Conservation (phyloP, 176 grass and related monocot genomes). For the Coix lacrymajobi region DNA sequence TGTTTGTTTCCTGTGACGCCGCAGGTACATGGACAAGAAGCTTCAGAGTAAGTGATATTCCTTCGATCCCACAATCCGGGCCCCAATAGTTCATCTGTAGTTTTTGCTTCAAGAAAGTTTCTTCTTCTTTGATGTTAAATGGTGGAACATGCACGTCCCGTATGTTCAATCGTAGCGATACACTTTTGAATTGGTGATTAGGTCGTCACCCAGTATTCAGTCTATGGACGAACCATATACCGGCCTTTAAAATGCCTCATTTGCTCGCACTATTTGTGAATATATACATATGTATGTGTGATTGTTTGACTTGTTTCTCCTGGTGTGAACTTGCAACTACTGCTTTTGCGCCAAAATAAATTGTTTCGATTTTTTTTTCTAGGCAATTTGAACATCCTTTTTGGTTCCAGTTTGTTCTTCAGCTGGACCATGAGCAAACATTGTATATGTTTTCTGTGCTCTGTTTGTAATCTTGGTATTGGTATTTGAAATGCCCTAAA, state of each 20-base stretch:
- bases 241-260: too few species aligned
- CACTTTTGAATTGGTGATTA: not conserved
- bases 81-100: not conserved
- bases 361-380: not conserved
- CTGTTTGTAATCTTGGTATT: not conserved
- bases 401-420: not conserved
- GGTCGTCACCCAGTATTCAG: not conserved
- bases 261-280: too few species aligned
- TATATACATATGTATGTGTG: too few species aligned
- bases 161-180: not conserved
- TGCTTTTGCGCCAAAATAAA: not conserved
- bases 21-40: constrained; percentile 98
- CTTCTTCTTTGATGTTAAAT: not conserved
- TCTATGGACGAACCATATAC: too few species aligned
- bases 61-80: not conserved
- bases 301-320: too few species aligned
- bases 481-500: constrained; percentile 14
- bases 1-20: not conserved
- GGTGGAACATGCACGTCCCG: not conserved
- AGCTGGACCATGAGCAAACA: not conserved
- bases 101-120: not conserved
- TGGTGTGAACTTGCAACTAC: not conserved
- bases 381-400: not conserved
- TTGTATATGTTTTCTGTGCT: not conserved
- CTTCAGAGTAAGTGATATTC: constrained; percentile 69